Conservation (phyloP, 2,329 filamentous ascomycete species). For the Diaporthe velutina region DNA sequence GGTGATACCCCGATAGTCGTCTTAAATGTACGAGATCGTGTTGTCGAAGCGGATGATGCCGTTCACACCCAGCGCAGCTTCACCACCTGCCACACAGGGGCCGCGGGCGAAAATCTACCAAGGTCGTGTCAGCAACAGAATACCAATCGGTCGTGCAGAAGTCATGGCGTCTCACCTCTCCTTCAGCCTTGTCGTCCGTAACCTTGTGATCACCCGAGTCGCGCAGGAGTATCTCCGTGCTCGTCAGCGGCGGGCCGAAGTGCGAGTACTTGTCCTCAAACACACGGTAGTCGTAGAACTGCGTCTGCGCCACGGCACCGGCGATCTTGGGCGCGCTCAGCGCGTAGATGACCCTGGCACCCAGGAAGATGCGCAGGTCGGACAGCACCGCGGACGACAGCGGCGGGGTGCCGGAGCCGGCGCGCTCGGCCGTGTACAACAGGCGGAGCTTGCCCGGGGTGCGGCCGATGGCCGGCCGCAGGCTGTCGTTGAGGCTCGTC, state of each 20-base stretch:
- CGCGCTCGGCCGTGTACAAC: slow-evolving; percentile 82
- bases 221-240: slow-evolving; percentile 81
- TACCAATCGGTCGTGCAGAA: not conserved
- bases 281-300: slow-evolving; percentile 87
- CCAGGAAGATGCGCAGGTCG: slow-evolving; percentile 84
- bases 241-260: slow-evolving; percentile 86
- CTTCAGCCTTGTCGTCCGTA: slow-evolving; percentile 71
- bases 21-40: slow-evolving; percentile 72
- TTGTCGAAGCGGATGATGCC: slow-evolving; percentile 79
- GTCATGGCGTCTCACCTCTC: slow-evolving; percentile 68
- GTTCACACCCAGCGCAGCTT: slow-evolving; percentile 72
- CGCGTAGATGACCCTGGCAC: slow-evolving; percentile 86
- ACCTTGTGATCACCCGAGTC: slow-evolving; percentile 73
- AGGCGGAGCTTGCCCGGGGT: slow-evolving; percentile 82
- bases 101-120: slow-evolving; percentile 77
- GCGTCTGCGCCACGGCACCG: slow-evolving; percentile 88
- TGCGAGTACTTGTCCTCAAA: slow-evolving; percentile 66
- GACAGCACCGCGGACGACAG: slow-evolving; percentile 79
- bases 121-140: slow-evolving; percentile 37
- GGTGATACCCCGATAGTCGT: not conserved
- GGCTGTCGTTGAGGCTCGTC: slow-evolving; percentile 70
- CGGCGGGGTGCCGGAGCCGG: slow-evolving; percentile 71
- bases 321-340: slow-evolving; percentile 87
- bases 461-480: slow-evolving; percentile 70
- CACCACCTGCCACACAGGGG: slow-evolving; percentile 78